Evolutionary conservation across 495 filamentous ascomycete species (phyloP).

Genomic region (Podospora sp.): DNA sequence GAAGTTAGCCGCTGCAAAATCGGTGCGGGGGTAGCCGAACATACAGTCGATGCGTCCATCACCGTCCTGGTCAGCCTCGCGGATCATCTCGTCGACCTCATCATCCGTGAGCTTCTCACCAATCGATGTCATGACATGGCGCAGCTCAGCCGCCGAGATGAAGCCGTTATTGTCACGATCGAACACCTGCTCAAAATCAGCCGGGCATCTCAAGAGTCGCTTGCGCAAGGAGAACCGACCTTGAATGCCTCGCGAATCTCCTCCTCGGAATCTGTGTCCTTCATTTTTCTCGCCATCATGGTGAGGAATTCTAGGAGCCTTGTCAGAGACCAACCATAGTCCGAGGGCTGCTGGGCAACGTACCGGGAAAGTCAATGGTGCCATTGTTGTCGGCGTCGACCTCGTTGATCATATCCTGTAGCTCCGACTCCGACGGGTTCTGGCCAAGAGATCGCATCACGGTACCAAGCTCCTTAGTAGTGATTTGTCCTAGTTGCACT

Average conservation of each 20-base stretch:
- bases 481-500: constrained; percentile 81
- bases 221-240: constrained; percentile 29
- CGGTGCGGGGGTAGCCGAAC: constrained; percentile 24
- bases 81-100: constrained; percentile 99
- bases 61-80: constrained; percentile 98
- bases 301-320: constrained; percentile 82
- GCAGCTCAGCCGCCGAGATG: constrained; percentile 95
- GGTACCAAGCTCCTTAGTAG: constrained; percentile 97
- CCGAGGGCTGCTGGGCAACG: constrained; percentile 16
- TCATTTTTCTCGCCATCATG: constrained; percentile 99
- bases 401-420: constrained; percentile 99
- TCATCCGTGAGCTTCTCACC: constrained; percentile 99
- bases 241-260: constrained; percentile 87
- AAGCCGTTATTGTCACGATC: constrained; percentile 99
- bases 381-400: constrained; percentile 99
- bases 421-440: constrained; percentile 97
- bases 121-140: constrained; percentile 99
- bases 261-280: constrained; percentile 99
- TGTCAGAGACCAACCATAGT: constrained; percentile 34
- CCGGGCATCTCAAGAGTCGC: neutral
- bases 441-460: constrained; percentile 99
- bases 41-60: constrained; percentile 95
- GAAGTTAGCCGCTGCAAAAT: constrained; percentile 37
- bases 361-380: constrained; percentile 99
- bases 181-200: constrained; percentile 70